phyloP scores from a whole-genome alignment of 2,329 filamentous ascomycete species.

The Ophiostoma fasciatum region DNA sequence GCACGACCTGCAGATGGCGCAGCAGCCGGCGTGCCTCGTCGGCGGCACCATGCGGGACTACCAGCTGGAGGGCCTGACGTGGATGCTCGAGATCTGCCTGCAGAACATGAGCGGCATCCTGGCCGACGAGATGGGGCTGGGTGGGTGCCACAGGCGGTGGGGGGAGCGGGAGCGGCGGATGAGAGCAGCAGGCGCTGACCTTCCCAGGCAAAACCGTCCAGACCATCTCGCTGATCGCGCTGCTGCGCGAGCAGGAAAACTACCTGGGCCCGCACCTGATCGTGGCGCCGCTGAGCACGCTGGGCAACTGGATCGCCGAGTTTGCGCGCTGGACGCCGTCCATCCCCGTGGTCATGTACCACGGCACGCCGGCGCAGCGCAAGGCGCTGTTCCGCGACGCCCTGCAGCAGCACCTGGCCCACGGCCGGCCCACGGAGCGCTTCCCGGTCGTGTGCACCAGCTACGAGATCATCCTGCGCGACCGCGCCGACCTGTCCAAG shows the following conservation, averaged over 20 bases:
- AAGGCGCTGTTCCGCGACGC: constrained; percentile 57
- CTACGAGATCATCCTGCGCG: constrained; percentile 91
- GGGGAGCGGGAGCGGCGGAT: too few species aligned
- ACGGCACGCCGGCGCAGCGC: constrained; percentile 69
- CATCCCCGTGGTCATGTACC: constrained; percentile 82
- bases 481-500: constrained; percentile 63
- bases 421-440: constrained; percentile 39
- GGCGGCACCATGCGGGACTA: constrained; percentile 89
- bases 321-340: constrained; percentile 80
- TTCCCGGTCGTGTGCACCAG: constrained; percentile 92
- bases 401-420: constrained; percentile 55
- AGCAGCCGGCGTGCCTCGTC: constrained; percentile 71
- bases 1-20: constrained; percentile 60
- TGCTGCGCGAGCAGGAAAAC: constrained; percentile 72
- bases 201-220: constrained; percentile 70
- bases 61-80: constrained; percentile 85
- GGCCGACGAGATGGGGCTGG: constrained; percentile 85
- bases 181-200: neutral
- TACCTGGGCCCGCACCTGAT: constrained; percentile 81
- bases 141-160: too few species aligned
- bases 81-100: constrained; percentile 70
- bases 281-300: constrained; percentile 75
- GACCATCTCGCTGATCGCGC: constrained; percentile 73
- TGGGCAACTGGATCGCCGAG: constrained; percentile 93
- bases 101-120: constrained; percentile 86